Evolutionary conservation across 495 filamentous ascomycete species (phyloP).

Genomic region (Penicillium ucsense): DNA sequence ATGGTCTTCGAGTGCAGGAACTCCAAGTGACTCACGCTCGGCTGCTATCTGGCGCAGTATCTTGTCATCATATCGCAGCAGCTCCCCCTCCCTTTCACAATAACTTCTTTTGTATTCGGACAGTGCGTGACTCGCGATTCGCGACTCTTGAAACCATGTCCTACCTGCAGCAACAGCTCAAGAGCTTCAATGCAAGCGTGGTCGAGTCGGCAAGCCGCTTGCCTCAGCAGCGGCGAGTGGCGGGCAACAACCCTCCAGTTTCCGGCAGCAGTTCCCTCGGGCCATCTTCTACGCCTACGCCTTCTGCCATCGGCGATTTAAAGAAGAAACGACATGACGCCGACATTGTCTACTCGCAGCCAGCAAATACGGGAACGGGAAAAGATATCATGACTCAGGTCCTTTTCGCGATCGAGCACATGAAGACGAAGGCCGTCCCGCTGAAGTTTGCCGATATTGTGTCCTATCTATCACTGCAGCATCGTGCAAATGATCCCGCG

Average conservation of each 20-base stretch:
- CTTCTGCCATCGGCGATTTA: constrained; percentile 29
- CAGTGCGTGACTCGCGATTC: too few relatives aligned
- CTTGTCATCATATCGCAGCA: background rate
- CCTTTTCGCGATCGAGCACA: constrained; percentile 69
- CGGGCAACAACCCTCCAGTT: constrained; percentile 17
- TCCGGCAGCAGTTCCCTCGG: constrained; percentile 31
- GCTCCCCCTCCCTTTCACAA: too few relatives aligned
- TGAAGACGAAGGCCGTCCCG: constrained; percentile 66
- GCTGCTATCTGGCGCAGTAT: too few relatives aligned
- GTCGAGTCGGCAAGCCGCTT: constrained; percentile 33
- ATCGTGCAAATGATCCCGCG: constrained; percentile 35
- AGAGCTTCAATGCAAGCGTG: constrained; percentile 39
- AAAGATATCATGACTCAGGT: constrained; percentile 76
- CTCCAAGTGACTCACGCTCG: too few relatives aligned
- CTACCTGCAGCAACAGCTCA: constrained; percentile 37
- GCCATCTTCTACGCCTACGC: constrained; percentile 31
- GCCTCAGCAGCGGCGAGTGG: constrained; percentile 34
- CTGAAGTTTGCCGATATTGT: constrained; percentile 65
- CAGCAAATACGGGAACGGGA: constrained; percentile 65
- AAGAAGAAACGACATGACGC: constrained; percentile 52
- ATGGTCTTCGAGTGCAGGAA: too few relatives aligned
- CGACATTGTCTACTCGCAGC: constrained; percentile 65
- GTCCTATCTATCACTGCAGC: constrained; percentile 61
- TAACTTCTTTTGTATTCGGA: too few relatives aligned
- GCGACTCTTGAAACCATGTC: constrained; percentile 25